These are phyloP conservation scores for Phytophthora syringae DNA, from an alignment of 352 stramenopile genomes.

Conservation along the genomic window DNA sequence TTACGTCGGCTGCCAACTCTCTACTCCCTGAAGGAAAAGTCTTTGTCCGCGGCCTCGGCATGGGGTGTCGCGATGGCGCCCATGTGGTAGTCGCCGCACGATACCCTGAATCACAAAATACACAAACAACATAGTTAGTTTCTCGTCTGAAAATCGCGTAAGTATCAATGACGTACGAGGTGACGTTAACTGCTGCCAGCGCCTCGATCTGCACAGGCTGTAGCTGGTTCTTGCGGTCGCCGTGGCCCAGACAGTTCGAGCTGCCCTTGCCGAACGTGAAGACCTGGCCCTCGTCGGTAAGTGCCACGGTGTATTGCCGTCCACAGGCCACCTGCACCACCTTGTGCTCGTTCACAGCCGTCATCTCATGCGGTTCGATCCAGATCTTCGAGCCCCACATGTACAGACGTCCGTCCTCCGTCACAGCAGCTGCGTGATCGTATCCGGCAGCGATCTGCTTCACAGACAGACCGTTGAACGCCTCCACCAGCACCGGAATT, in stretches of 20 bases:
- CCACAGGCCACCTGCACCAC: slow-evolving; percentile 87
- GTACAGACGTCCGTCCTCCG: slow-evolving; percentile 75
- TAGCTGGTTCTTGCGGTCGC: slow-evolving; percentile 88
- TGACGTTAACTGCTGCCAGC: slow-evolving; percentile 66
- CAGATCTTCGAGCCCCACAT: slow-evolving; percentile 92
- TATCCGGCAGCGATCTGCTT: slow-evolving; percentile 93
- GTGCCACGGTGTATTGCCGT: slow-evolving; percentile 83
- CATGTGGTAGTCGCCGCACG: slow-evolving; percentile 90
- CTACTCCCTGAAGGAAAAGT: slow-evolving; percentile 84
- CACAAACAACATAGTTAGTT: slow-evolving; percentile 3
- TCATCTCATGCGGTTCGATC: slow-evolving; percentile 93
- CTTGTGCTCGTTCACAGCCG: slow-evolving; percentile 70
- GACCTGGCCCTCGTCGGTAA: slow-evolving; percentile 74
- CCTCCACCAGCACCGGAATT: slow-evolving; percentile 87
- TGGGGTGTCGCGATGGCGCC: slow-evolving; percentile 80
- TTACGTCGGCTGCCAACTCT: too few species aligned
- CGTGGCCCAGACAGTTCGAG: slow-evolving; percentile 89
- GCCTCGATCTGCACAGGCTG: slow-evolving; percentile 84
- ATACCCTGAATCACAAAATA: slow-evolving; percentile 45
- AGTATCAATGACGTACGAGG: slow-evolving; percentile 48
- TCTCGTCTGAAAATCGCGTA: neutral
- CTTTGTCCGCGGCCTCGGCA: slow-evolving; percentile 71
- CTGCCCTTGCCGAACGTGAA: slow-evolving; percentile 91
- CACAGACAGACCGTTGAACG: slow-evolving; percentile 66
- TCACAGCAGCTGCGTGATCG: slow-evolving; percentile 90